Conservation (phyloP, 805 yeast genomes). For the Ogataea minuta region DNA sequence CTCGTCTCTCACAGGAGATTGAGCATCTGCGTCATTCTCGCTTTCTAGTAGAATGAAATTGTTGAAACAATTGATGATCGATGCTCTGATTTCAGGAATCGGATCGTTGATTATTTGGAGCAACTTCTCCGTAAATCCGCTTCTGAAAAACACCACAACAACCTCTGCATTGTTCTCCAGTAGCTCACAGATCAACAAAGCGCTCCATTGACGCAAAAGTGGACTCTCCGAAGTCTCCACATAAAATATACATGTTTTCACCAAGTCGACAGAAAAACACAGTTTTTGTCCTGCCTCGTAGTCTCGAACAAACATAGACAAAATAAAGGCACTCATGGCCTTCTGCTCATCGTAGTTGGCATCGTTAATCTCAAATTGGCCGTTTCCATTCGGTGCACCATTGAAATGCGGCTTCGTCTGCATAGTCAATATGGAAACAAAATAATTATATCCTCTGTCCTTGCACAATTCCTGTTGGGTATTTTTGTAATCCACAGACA, state of each 20-base stretch:
- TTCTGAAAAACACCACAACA: constrained; percentile 64
- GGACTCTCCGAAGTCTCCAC: constrained; percentile 78
- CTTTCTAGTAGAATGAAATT: constrained; percentile 54
- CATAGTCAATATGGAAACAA: constrained; percentile 69
- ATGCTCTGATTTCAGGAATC: constrained; percentile 91
- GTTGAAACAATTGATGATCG: constrained; percentile 71
- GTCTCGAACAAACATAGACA: constrained; percentile 80
- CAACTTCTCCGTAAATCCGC: constrained; percentile 57
- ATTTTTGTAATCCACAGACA: constrained; percentile 89
- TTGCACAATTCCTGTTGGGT: constrained; percentile 91
- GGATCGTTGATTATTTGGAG: constrained; percentile 72
- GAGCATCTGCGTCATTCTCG: constrained; percentile 33
- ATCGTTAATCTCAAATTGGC: constrained; percentile 31
- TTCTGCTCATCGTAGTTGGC: constrained; percentile 76
- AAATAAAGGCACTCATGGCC: constrained; percentile 92
- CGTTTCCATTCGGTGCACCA: constrained; percentile 7
- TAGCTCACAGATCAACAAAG: constrained; percentile 70
- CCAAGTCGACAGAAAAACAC: constrained; percentile 71
- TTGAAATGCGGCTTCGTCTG: constrained; percentile 25
- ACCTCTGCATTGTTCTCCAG: constrained; percentile 75
- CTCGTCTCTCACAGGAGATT: constrained; percentile 33
- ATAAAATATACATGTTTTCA: constrained; percentile 63
- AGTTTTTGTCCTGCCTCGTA: constrained; percentile 76
- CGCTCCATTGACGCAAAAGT: constrained; percentile 88
- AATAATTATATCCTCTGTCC: constrained; percentile 87